Conservation (phyloP, 2,329 filamentous ascomycete genomes). For the Leptosphaerulina australis region DNA sequence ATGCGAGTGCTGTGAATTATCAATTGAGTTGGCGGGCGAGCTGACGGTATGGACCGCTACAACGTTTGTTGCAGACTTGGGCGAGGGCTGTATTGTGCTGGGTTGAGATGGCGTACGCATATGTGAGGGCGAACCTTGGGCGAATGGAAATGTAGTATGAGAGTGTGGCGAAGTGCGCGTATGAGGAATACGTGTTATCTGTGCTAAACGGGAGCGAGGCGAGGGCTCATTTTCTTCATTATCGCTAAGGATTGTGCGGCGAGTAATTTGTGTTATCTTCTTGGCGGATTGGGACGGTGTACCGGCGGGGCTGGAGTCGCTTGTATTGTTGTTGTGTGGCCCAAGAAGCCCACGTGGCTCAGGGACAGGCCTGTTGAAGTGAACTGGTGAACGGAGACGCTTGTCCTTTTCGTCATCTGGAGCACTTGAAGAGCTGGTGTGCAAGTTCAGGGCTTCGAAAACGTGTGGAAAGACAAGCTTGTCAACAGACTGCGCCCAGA, state of each 20-base stretch:
- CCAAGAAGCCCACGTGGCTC: constrained; percentile 25
- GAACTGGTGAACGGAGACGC: constrained; percentile 36
- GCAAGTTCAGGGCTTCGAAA: constrained; percentile 82
- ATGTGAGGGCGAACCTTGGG: constrained; percentile 4
- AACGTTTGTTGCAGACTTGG: constrained; percentile 10
- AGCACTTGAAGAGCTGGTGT: constrained; percentile 40
- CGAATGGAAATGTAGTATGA: constrained; percentile 25
- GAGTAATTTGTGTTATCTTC: constrained; percentile 12
- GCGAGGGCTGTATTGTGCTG: not conserved
- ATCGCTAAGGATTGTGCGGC: constrained; percentile 10
- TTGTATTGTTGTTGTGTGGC: constrained; percentile 25
- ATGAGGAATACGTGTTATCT: constrained; percentile 28
- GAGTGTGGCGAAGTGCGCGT: constrained; percentile 19
- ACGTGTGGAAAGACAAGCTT: constrained; percentile 87
- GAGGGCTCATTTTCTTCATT: constrained; percentile 10
- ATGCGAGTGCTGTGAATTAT: constrained; percentile 30
- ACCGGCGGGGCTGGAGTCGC: constrained; percentile 10
- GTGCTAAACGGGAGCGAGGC: constrained; percentile 23
- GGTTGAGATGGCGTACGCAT: not conserved
- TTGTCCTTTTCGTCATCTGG: constrained; percentile 27
- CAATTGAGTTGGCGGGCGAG: constrained; percentile 31
- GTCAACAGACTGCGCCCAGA: constrained; percentile 90
- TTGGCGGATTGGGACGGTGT: constrained; percentile 5
- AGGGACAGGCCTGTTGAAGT: constrained; percentile 36
- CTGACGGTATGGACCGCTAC: constrained; percentile 15